Base-by-base conservation (phyloP, 2,329 filamentous ascomycete genomes). In the Epicoccum sorghinum region DNA sequence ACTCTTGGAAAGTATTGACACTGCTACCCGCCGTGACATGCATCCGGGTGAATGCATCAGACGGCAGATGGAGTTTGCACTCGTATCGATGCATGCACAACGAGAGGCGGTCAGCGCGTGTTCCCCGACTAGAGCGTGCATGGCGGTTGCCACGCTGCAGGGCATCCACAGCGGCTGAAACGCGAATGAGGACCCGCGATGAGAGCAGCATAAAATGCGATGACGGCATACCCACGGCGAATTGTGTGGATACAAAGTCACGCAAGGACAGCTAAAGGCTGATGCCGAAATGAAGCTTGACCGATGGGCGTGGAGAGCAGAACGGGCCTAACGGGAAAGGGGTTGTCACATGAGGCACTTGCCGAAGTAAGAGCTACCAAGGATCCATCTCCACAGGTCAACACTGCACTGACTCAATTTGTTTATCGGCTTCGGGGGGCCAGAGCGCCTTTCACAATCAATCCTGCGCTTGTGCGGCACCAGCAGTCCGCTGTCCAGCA, bases 201-300 rank as follows among this genome's bases (percentile, higher is more conserved):
- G 38, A 47, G 44, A 52, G 14, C 22, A 56, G 38, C 27, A 38
- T n/a, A 27, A 39, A 24, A 22, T 4, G 25, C 53, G 48, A 56
- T 56, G 53, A 56, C 53, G 53, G 53, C 44, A 56, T 56, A 6
- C 27, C 22, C 33, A 48, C 44, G 39, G 47, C 40, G 39, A 48
- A 42, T 47, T 56, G 48, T 47, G 44, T 56, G 52, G 46, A 35
- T 42, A 41, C 23, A 30, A 50, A 37, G 14, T 35, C 24, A 23
- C 29, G 45, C 45, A 49, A 47, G 36, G 29, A 36, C 27, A 47
- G n/a, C 47, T 18, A 49, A 44, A 40, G 43, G 54, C 18, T 44
- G 35, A 42, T 51, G 48, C 54, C 54, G 48, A 52, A 52, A 57
- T 52, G 54, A 52, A 57, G 48, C 37, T 52, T 24, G 44, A 52